Base-by-base conservation (phyloP, 495 filamentous ascomycete genomes). In the Penicillium tannophilum region DNA sequence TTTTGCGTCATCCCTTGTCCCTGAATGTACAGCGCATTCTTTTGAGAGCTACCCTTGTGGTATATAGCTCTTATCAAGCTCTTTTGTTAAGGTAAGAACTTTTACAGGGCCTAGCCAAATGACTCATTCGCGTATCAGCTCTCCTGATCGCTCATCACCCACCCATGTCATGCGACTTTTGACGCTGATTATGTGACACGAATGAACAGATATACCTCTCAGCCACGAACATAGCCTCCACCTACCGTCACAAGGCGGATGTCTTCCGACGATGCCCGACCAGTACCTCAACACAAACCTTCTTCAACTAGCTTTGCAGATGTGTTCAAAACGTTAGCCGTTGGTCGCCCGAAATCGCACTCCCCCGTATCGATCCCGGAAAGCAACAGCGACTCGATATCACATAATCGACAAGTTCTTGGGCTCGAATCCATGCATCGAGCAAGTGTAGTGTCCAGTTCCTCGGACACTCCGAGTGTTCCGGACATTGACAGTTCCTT, bases 201-300 rank as follows among this genome's bases (percentile, higher is more conserved):
- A 11, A 10, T 8, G 16, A 31, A 49, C 49, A 26, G 44, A 16
- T 33, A n/a, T 28, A 42, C 6, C 30, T 11, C 24, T 12, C 24
- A 3, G 2, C 20, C 9, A 17, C 20, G 4, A 42, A 28, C 0
- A 12, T 30, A 35, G 19, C 41, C 20, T 24, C 24, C 23, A n/a
- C n/a, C n/a, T 47, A 44, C 61, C 46, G 55, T 47, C 67, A 54
- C 48, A 50, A 65, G 68, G 71, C 76, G 75, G 66, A 78, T 80
- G 76, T 74, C 74, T 77, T 69, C 75, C 71, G 76, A 76, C 66
- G 75, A 80, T 79, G 77, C 63, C 69, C 63, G 65, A 69, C 61
- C 64, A 43, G 56, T 70, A 53, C 66, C 73, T 36, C 68, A 72
- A 43, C 63, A 62, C 39, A 78, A 78, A 63, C 63, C 69, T 42